Conservation (phyloP, 140 eudicot species). For the Oenanthe javanica region DNA sequence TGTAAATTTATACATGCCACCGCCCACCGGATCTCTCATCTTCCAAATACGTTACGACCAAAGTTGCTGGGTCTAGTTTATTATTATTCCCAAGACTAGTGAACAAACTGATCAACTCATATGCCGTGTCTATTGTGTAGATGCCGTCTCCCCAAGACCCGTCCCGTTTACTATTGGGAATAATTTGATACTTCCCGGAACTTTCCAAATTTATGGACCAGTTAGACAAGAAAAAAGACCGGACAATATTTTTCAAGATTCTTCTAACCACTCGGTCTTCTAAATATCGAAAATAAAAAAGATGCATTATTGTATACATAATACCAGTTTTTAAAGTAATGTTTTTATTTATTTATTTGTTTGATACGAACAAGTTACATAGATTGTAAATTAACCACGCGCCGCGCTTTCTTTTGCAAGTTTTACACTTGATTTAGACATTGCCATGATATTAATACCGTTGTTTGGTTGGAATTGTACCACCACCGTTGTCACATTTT, state of each 20-base stretch:
- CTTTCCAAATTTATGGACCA: neutral
- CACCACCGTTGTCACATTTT: no score
- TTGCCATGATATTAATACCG: no score
- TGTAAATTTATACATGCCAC: neutral
- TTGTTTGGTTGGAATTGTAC: no score
- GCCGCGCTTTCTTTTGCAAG: no score
- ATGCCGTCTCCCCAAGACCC: neutral
- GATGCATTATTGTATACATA: neutral
- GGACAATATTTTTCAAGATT: neutral
- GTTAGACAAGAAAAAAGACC: neutral
- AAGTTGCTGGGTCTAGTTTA: neutral
- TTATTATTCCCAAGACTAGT: neutral
- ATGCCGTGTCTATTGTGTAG: neutral
- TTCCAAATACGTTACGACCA: neutral
- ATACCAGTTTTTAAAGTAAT: neutral
- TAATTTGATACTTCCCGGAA: no score
- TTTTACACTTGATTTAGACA: no score
- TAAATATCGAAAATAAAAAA: neutral
- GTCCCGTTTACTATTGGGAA: no score
- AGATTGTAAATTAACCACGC: no score
- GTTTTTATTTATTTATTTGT: no score
- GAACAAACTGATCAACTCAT: no score
- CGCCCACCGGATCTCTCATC: neutral
- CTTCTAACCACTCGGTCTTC: neutral
- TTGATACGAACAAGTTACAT: no score